Conservation (phyloP, 805 yeast genomes). For the Ogataea corticis region DNA sequence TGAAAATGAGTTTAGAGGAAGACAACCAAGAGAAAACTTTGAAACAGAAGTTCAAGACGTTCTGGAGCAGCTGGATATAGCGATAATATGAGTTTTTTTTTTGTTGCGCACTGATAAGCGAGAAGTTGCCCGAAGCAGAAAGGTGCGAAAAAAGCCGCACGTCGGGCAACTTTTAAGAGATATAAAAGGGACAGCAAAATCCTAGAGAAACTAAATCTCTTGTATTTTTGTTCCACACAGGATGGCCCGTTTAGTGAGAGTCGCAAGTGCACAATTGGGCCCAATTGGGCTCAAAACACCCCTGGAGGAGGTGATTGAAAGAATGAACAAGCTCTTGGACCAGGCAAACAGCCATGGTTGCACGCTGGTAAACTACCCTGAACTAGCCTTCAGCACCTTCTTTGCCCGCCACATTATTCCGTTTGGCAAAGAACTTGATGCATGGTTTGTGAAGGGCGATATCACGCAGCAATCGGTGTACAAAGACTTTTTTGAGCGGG, state of each 20-base stretch:
- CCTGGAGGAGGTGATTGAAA: slow-evolving; percentile 31
- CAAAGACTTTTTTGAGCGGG: slow-evolving; percentile 39
- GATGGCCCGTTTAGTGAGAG: slow-evolving; percentile 15
- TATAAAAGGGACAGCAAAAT: background rate
- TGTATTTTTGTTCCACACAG: too few relatives aligned
- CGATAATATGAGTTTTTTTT: background rate
- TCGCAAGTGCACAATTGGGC: slow-evolving; percentile 37
- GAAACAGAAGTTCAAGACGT: too few relatives aligned
- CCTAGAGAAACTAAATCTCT: too few relatives aligned
- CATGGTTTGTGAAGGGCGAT: slow-evolving; percentile 39
- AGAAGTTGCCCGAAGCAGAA: background rate
- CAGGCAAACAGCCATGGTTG: slow-evolving; percentile 29
- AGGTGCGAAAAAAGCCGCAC: background rate
- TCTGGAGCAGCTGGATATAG: too few relatives aligned
- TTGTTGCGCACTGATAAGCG: background rate
- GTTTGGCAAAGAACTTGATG: slow-evolving; percentile 35
- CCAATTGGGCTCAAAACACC: slow-evolving; percentile 34
- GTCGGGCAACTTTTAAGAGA: background rate
- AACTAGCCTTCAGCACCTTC: slow-evolving; percentile 21
- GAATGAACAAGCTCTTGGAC: slow-evolving; percentile 31
- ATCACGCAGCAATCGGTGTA: slow-evolving; percentile 26
- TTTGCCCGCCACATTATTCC: slow-evolving; percentile 37
- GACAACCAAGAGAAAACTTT: background rate
- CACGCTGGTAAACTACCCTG: slow-evolving; percentile 37
- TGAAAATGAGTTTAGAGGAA: background rate